These are phyloP conservation scores for Penicillium angulare DNA, from an alignment of 495 filamentous ascomycete species.

Conservation along the genomic window DNA sequence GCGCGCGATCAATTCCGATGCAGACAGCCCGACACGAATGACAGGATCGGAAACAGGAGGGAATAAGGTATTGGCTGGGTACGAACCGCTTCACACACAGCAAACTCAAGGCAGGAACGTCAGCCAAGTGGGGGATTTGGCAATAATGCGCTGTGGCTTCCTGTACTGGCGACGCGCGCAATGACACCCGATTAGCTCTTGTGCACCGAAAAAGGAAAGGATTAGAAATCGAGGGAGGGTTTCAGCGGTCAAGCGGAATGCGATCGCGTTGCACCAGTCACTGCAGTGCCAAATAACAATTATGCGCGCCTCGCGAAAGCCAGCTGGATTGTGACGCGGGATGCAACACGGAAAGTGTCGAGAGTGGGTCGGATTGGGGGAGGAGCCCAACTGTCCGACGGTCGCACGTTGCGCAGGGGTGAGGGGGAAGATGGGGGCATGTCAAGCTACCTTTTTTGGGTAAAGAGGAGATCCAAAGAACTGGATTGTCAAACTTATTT, in stretches of 20 bases:
- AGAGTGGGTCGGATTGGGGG: conserved; percentile 36
- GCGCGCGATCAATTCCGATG: conserved; percentile 27
- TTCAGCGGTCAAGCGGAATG: conserved; percentile 5
- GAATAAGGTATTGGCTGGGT: conserved; percentile 36
- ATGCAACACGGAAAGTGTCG: conserved; percentile 37
- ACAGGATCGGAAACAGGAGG: conserved; percentile 15
- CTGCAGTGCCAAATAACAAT: conserved; percentile 32
- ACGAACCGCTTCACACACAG: conserved; percentile 48
- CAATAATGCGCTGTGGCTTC: conserved; percentile 33
- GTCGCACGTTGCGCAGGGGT: conserved; percentile 36
- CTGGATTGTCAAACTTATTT: conserved; percentile 5
- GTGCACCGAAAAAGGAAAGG: conserved; percentile 12
- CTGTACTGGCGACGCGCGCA: conserved; percentile 38
- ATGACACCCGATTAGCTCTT: conserved; percentile 27
- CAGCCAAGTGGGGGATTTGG: conserved; percentile 37
- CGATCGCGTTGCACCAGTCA: conserved; percentile 22
- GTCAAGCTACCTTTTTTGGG: conserved; percentile 23
- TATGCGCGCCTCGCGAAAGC: conserved; percentile 22
- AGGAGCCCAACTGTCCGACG: conserved; percentile 22
- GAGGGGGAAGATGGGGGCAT: conserved; percentile 8
- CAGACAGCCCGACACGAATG: conserved; percentile 23
- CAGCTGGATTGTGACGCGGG: conserved; percentile 17
- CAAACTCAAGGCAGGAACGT: conserved; percentile 35
- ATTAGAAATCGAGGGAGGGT: conserved; percentile 14
- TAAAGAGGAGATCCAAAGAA: conserved; percentile 16